These are phyloP conservation scores for Acanthamoeba triangularis DNA, from an alignment of 208 protist species.

Conservation along the genomic window DNA sequence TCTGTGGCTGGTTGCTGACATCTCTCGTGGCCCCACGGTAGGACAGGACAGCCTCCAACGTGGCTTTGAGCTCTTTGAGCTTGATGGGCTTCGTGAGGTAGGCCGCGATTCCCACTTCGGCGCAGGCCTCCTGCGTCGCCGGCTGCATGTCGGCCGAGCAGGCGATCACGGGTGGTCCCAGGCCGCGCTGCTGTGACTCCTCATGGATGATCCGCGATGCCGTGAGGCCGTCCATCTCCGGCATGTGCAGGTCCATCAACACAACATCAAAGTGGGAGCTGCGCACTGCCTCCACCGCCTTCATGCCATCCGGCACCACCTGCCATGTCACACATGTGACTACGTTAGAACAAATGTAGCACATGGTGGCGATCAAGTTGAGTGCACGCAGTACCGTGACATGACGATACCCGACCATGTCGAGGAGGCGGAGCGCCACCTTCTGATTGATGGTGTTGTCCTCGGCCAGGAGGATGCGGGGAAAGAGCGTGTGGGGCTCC, in stretches of 20 bases:
- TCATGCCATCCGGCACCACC: neutral
- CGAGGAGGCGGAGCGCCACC: conserved; percentile 24
- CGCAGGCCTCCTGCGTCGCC: neutral
- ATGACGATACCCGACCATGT: neutral
- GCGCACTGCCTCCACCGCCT: neutral
- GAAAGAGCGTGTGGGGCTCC: too few relatives aligned
- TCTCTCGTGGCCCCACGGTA: too few relatives aligned
- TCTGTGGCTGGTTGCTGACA: too few relatives aligned
- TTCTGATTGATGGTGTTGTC: conserved; percentile 67
- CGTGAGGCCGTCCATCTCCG: conserved; percentile 69
- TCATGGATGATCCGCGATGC: neutral
- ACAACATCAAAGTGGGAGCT: neutral
- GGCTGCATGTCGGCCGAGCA: conserved; percentile 65
- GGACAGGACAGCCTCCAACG: too few relatives aligned
- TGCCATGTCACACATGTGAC: too few relatives aligned
- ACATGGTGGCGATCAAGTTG: too few relatives aligned
- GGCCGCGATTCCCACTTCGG: neutral
- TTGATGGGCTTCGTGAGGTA: conserved; percentile 9
- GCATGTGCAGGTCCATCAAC: conserved; percentile 49
- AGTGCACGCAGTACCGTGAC: too few relatives aligned
- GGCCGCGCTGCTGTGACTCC: neutral
- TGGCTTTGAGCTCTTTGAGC: neutral
- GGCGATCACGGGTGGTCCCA: neutral
- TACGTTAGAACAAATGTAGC: too few relatives aligned
- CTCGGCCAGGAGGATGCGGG: conserved; percentile 51